phyloP scores from a whole-genome alignment of 441 rosid species.

The Corymbia calophylla region DNA sequence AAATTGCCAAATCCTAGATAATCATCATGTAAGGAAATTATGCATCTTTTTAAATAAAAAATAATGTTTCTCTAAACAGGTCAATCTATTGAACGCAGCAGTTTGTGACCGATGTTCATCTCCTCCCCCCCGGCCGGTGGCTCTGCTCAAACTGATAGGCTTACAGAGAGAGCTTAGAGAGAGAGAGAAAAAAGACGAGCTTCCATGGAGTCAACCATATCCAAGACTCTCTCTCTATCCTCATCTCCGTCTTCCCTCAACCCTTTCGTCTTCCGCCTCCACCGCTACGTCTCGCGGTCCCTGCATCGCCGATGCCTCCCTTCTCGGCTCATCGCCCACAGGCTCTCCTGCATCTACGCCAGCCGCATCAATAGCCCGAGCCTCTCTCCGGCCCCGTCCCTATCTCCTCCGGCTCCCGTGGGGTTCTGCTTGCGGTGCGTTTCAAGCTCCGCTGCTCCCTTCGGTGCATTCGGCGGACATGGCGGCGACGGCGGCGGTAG shows the following conservation, averaged over 20 bases:
- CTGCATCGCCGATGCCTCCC: not conserved
- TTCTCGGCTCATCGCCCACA: not conserved
- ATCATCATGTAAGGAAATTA: too few relatives aligned
- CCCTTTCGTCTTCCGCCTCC: slow-evolving; percentile 4
- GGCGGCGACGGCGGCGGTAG: slow-evolving; percentile 18
- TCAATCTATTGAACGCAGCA: not conserved
- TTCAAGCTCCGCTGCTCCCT: slow-evolving; percentile 39
- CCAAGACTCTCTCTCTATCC: not conserved
- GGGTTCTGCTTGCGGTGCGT: slow-evolving; percentile 31
- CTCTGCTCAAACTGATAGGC: not conserved
- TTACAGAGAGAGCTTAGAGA: not conserved
- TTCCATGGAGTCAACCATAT: slow-evolving; percentile 4
- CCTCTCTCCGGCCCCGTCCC: not conserved
- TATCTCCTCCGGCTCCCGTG: not conserved
- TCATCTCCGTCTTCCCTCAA: not conserved
- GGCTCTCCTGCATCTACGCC: not conserved
- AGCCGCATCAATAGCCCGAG: not conserved
- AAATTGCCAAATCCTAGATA: not conserved
- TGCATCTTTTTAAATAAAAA: not conserved
- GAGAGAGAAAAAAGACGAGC: not conserved
- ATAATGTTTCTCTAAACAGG: too few relatives aligned
- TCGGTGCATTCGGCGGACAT: slow-evolving; percentile 33
- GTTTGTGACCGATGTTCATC: not conserved
- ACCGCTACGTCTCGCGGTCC: not conserved
- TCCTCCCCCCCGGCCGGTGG: not conserved